Base-by-base conservation (phyloP, 2,329 filamentous ascomycete species). In the Fusarium transvaalense region DNA sequence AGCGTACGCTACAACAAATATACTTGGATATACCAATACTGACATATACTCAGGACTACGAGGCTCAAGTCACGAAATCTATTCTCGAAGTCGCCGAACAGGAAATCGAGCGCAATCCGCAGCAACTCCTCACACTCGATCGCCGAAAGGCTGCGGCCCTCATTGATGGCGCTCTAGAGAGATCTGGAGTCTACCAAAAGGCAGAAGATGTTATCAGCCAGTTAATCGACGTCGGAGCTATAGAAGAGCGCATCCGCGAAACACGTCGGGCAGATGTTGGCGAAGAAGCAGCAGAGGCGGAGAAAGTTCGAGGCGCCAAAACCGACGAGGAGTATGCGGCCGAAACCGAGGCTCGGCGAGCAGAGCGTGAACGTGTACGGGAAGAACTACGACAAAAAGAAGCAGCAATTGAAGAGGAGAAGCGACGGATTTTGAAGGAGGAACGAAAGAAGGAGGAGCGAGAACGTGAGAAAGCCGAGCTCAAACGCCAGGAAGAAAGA, bases 151-250 rank as follows among this genome's bases (percentile, higher is more conserved):
- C 92, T 6, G 89, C 90, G 3, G 88, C 91, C 1, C 85, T 97
- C 6, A 89, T 94, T 39, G 91, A 94, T 76, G 92, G 92, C 58
- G 91, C 91, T 1, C 86, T 93, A 19, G 92, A 94, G 73, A 88
- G 92, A 64, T 90, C 88, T 21, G 90, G 91, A 27, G 88, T 94
- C 29, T 96, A 95, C 73, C 88, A 90, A 62, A 87, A 88, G 71
- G 91, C 91, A 1, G 88, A 92, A 71, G 83, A 85, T 10, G 86
- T 89, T 50, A 88, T 94, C 48, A 86, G 89, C 62, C 82, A 85
- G 29, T 82, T 93, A 61, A 91, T 95, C 60, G 88, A 92, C 73
- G 84, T 89, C 46, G 82, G 82, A 12, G 86, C 88, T 27, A 92
- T 93, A 61, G 90, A 93, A 74, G 82, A 84, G 27, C 88, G 88